Evolutionary conservation across 1,284 basidiomycete species (phyloP).

Genomic region (Naganishia albida): DNA sequence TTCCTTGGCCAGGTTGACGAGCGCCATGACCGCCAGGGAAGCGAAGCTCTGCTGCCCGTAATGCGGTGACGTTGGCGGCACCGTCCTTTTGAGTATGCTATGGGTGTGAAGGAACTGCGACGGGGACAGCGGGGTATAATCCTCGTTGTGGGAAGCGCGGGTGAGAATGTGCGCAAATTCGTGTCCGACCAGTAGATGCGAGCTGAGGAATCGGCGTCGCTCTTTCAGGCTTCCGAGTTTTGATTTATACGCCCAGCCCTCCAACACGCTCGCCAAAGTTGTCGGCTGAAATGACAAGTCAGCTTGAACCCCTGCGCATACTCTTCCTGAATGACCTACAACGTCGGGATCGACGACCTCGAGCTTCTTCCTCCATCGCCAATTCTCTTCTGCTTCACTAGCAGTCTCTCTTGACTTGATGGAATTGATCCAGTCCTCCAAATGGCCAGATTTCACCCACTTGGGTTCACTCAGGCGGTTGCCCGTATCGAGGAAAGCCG

Average conservation of each 20-base stretch:
- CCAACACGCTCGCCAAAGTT: slow-evolving; percentile 83
- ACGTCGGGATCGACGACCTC: slow-evolving; percentile 91
- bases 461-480: slow-evolving; percentile 88
- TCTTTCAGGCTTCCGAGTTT: slow-evolving; percentile 71
- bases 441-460: slow-evolving; percentile 92
- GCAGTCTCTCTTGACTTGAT: slow-evolving; percentile 12
- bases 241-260: slow-evolving; percentile 81
- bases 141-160: slow-evolving; percentile 81
- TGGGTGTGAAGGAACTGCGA: slow-evolving; percentile 57
- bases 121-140: slow-evolving; percentile 60
- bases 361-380: slow-evolving; percentile 89
- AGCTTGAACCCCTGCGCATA: slow-evolving; percentile 13
- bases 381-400: slow-evolving; percentile 59
- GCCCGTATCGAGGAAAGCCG: slow-evolving; percentile 73
- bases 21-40: slow-evolving; percentile 82
- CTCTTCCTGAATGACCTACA: slow-evolving; percentile 60
- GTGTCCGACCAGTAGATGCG: slow-evolving; percentile 72
- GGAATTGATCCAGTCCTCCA: slow-evolving; percentile 76
- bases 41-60: slow-evolving; percentile 88
- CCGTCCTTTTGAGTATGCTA: slow-evolving; percentile 59
- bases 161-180: slow-evolving; percentile 90
- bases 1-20: slow-evolving; percentile 79
- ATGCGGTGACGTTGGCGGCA: slow-evolving; percentile 72
- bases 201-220: slow-evolving; percentile 80
- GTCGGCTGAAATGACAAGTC: slow-evolving; percentile 64